Base-by-base conservation (phyloP, 176 grass and related monocot species). In the Carex scoparia region DNA sequence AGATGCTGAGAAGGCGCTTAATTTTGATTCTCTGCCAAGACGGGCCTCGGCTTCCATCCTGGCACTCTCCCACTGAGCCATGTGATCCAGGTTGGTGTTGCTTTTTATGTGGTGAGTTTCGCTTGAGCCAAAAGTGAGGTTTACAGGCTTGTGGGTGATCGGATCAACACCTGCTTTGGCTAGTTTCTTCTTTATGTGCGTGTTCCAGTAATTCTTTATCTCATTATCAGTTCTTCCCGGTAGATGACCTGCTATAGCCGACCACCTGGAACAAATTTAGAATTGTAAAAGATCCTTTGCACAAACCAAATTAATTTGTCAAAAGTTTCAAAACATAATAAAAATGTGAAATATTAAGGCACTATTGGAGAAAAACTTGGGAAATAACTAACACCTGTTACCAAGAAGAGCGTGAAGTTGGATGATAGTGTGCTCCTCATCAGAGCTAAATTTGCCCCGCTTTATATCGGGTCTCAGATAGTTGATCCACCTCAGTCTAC, bases 41-140 rank as follows among this genome's bases (percentile, higher is more conserved):
- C 83, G 76, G 10, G 87, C 83, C 83, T 88, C 87, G 11, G 87
- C 87, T 63, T 88, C 82, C 27, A 88, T 82, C 23, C 87, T 83
- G 1, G 87, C 83, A 38, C 66, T 89, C 77, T 89, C 87, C 87
- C 87, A 89, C 77, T 85, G 83, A 54, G 87, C 76, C 65, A 89
- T 88, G 87, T 88, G 87, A 76, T 67, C 83, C 75, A 88, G 75
- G 87, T 85, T 88, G 7, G 74, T 46, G 38, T 4, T 18, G 16
- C 61, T 84, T 32, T 67, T 83, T 19, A 30, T 3, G 35, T 83
- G 63, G 42, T 66, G 81, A 84, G 27, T 56, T 51, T 4, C 16
- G 7, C 7, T 49, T 10, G n/a, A 23, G 1, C 69, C 16, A 0
- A 73, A 73, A 49, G 42, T 1, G 9, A 73, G 65, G n/a, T 37